Base-by-base conservation (phyloP, 164 flowering plant species). In the Kingdonia uniflora region DNA sequence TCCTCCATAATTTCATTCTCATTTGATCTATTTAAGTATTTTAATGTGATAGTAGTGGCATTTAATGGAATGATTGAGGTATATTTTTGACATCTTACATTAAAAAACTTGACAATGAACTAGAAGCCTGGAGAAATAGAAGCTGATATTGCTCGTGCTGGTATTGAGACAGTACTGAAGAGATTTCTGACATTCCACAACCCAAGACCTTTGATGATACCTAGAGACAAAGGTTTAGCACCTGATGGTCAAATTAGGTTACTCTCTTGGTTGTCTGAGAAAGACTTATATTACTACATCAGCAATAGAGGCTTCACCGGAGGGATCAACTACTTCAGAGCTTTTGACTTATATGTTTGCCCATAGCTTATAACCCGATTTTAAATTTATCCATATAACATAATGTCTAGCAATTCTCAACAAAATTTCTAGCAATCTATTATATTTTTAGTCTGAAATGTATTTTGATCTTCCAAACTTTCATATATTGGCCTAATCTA, bases 241-340 rank as follows among this genome's bases (percentile, higher is more conserved):
- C 51, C 58, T 1, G 52, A 64, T 1, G 6, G 46, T 40, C 50
- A 68, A 7, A 23, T 56, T 42, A 2, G 23, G 1, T 50, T 80
- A 67, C 94, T 86, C 8, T 26, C 73, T 42, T 87, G 92, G 95
- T 61, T 84, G 16, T 60, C 81, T 0, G 76, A 84, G 43, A 79
- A 76, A 20, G 89, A 84, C 48, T 52, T 80, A 14, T 48, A 65
- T 14, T 87, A 76, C 22, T 84, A 70, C 60, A 73, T 74, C 24
- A 56, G 33, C 51, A 78, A 75, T 40, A 62, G 26, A 16, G 95
- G 95, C 57, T 87, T 87, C 69, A 77, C 87, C 2, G 92, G 95
- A 25, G 92, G 80, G 52, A 51, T 87, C 43, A 84, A 82, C 61
- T 84, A 80, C 58, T 87, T 84, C 52, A 77, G 89, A 60, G 76